Percentiles rank a stretch among this genome's conserved stretches.
These are phyloP conservation scores for Tolypocladium pustulatum DNA, from an alignment of 2,329 filamentous ascomycete genomes.

Conservation along the genomic window DNA sequence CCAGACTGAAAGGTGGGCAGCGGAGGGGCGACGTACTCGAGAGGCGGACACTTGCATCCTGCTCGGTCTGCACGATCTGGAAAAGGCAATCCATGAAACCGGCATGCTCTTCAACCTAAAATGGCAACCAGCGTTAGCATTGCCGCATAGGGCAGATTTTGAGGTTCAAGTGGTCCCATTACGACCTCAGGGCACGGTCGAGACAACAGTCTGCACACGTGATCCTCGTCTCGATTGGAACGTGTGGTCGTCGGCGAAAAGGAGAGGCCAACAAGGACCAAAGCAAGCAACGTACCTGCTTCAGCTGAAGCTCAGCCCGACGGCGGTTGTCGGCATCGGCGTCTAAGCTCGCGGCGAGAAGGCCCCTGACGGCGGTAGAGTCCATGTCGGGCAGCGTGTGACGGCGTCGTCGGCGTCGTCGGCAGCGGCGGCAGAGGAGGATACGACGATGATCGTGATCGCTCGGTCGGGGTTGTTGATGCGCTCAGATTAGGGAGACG, in stretches of 20 bases:
- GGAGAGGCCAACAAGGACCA: not conserved
- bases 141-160: not conserved
- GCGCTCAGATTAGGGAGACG: conserved; percentile 2
- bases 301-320: conserved; percentile 70
- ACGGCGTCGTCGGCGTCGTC: not conserved
- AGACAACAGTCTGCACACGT: not conserved
- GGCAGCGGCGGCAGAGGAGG: not conserved
- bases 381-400: conserved; percentile 45
- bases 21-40: conserved; percentile 56
- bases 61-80: conserved; percentile 82
- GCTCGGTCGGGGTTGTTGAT: conserved; percentile 1
- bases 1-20: not conserved
- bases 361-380: conserved; percentile 61
- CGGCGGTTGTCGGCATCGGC: conserved; percentile 64
- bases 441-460: not conserved
- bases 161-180: not conserved
- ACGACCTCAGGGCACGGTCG: not conserved
- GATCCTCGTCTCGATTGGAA: not conserved
- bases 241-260: not conserved
- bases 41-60: conserved; percentile 73
- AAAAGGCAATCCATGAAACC: conserved; percentile 87
- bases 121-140: conserved; percentile 1
- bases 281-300: conserved; percentile 49
- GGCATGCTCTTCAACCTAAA: conserved; percentile 76
- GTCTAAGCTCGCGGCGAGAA: conserved; percentile 67